These are phyloP conservation scores for Arabidopsis suecica DNA, from an alignment of 345 rosid species.

Conservation along the genomic window DNA sequence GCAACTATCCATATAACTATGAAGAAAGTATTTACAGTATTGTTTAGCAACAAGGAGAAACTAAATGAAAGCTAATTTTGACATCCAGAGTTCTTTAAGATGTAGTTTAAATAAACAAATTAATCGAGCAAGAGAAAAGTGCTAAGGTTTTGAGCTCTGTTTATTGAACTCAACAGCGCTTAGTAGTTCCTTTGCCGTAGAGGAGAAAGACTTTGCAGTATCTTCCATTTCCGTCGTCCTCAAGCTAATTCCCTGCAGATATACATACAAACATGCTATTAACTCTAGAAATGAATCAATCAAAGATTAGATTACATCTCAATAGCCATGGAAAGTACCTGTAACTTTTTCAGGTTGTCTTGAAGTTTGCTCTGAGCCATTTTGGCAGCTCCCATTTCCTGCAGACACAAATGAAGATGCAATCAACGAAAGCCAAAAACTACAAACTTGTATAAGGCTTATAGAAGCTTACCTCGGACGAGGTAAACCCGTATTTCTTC, in stretches of 20 bases:
- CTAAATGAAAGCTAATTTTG: not conserved
- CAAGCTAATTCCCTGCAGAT: conserved; percentile 72
- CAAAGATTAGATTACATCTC: not conserved
- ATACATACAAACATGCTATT: not conserved
- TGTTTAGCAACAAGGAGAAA: not conserved
- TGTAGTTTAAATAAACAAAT: not conserved
- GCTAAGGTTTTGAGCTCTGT: conserved; percentile 46
- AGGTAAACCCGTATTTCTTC: conserved; percentile 85
- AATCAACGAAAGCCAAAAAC: not conserved
- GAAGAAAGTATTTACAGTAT: conserved; percentile 33
- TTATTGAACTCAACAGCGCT: conserved; percentile 69
- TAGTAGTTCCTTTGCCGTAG: conserved; percentile 77
- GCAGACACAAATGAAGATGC: conserved; percentile 26
- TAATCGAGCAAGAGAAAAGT: not conserved
- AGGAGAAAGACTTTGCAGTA: conserved; percentile 84
- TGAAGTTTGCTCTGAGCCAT: conserved; percentile 88
- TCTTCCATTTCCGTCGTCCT: conserved; percentile 81
- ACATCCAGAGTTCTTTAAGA: not conserved
- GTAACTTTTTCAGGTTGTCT: conserved; percentile 70
- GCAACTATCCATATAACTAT: no score
- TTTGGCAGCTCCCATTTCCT: conserved; percentile 78
- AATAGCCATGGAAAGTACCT: conserved; percentile 51
- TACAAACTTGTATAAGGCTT: not conserved
- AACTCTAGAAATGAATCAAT: not conserved
- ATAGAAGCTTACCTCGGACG: conserved; percentile 59